Conservation (phyloP, 192 early-diverging fungal species). For the Blastocladiella britannica region DNA sequence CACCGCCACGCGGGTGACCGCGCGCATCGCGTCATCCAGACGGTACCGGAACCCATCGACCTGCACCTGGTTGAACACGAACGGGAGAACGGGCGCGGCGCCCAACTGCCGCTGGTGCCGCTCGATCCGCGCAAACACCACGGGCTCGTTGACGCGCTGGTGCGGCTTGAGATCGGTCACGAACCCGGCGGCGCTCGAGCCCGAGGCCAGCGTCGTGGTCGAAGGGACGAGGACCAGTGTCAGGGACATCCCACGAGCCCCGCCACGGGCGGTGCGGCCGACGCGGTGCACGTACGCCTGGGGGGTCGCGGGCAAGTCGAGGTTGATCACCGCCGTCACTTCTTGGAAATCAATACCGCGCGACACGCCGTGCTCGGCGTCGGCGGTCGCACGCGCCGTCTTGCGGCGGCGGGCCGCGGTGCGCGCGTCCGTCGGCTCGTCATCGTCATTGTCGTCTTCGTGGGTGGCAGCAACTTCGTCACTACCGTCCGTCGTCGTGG, state of each 20-base stretch:
- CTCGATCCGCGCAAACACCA: constrained; percentile 48
- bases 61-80: constrained; percentile 70
- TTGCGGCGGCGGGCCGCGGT: constrained; percentile 9
- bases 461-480: constrained; percentile 13
- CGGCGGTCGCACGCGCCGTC: constrained; percentile 24
- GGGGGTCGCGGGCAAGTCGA: constrained; percentile 76
- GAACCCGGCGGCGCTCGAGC: constrained; percentile 18
- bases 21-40: constrained; percentile 57
- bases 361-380: constrained; percentile 84
- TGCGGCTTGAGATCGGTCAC: constrained; percentile 5
- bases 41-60: constrained; percentile 87
- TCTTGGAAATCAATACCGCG: constrained; percentile 90
- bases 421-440: constrained; percentile 8
- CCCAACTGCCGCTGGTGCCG: constrained; percentile 35
- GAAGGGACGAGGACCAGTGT: constrained; percentile 67
- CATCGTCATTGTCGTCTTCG: constrained; percentile 11
- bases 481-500: constrained; percentile 7
- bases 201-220: too few species aligned
- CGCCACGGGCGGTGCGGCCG: constrained; percentile 84
- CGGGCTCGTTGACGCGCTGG: constrained; percentile 28
- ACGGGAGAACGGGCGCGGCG: constrained; percentile 45
- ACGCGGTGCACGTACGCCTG: constrained; percentile 82
- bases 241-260: constrained; percentile 68
- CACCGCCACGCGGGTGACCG: constrained; percentile 51
- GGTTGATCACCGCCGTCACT: constrained; percentile 86